Evolutionary conservation across 1,284 basidiomycete genomes (phyloP), one percentile per base, ranked within the genome.

Genomic region (Caloboletus firmus): DNA sequence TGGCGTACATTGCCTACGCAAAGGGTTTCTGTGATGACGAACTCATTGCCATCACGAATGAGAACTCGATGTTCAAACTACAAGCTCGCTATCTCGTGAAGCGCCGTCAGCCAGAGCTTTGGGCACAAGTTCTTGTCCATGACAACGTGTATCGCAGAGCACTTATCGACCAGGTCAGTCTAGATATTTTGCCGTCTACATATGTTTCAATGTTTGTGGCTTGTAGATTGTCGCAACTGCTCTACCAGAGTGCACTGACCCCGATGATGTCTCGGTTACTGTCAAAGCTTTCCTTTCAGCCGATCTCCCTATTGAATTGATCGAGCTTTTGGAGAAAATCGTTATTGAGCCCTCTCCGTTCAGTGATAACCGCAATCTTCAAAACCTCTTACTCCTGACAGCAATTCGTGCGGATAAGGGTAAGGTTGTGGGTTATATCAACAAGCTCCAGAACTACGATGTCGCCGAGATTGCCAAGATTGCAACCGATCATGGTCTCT

Each of bases 11-110:
- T 66, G 97, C 97, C 2, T 99, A 99, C 72, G 97, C 97, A 50
- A 99, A 99, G 75, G 97, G 97, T 61, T 91, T 98, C 77, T 99
- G 97, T 69, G 97, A 99, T 64, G 95, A 99, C 12, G 97, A 99
- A 75, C 84, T 99, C 62, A 95, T 99, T 70, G 74, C 85, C 32
- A 96, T 99, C 73, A 99, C 97, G 52, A 99, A 99, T 72, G 96
- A 98, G 65, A 99, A 99, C 78, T 90, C 95, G 32, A 99, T 99
- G 97, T 99, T 97, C 84, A 99, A 99, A 78, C 96, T 99, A 70
- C 97, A 99, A 75, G 93, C 97, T 51, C 87, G 97, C 37, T 99
- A 99, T 76, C 86, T 99, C 58, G 93, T 98, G 70, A 98, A 96
- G 77, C 88, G 97, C 61, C 91, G 96, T 59, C 89, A 95, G 61